Conservation (phyloP, 2,329 filamentous ascomycete genomes). For the Fusarium oxysporum region DNA sequence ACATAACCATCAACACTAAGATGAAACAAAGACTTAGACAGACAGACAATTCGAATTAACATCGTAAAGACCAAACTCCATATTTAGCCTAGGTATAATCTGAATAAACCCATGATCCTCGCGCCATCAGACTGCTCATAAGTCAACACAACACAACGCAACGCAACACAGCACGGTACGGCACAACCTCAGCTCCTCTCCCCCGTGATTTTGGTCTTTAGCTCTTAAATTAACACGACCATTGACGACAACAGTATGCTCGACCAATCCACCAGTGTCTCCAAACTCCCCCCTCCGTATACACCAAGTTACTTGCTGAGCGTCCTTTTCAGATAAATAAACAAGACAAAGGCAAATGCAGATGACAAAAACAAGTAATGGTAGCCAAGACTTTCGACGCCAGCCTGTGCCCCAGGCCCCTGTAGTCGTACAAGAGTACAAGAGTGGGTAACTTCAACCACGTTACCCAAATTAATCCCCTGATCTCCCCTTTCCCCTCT, state of each 20-base stretch:
- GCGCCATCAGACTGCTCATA: constrained; percentile 33
- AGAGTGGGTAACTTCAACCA: constrained; percentile 48
- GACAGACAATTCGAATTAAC: constrained; percentile 5
- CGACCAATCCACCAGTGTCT: constrained; percentile 14
- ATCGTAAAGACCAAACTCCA: constrained; percentile 35
- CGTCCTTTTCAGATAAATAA: constrained; percentile 29
- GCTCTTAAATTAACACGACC: constrained; percentile 28
- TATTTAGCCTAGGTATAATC: constrained; percentile 47
- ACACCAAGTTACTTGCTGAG: constrained; percentile 30
- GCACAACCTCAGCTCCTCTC: background rate
- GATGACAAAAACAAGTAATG: constrained; percentile 20
- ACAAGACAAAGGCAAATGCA: constrained; percentile 23
- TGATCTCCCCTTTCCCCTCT: constrained; percentile 27
- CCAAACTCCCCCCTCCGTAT: constrained; percentile 25
- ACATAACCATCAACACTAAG: background rate
- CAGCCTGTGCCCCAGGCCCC: constrained; percentile 39
- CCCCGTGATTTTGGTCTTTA: constrained; percentile 10
- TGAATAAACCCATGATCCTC: constrained; percentile 40
- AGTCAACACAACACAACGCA: constrained; percentile 6
- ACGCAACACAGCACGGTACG: background rate
- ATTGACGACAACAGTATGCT: constrained; percentile 28
- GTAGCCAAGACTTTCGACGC: constrained; percentile 37
- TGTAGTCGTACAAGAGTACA: constrained; percentile 53
- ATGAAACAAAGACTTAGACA: background rate
- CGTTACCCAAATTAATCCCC: constrained; percentile 49